Evolutionary conservation across 805 yeast genomes (phyloP), one percentile per base, ranked within the genome.

Genomic region (Danielia oregonensis): DNA sequence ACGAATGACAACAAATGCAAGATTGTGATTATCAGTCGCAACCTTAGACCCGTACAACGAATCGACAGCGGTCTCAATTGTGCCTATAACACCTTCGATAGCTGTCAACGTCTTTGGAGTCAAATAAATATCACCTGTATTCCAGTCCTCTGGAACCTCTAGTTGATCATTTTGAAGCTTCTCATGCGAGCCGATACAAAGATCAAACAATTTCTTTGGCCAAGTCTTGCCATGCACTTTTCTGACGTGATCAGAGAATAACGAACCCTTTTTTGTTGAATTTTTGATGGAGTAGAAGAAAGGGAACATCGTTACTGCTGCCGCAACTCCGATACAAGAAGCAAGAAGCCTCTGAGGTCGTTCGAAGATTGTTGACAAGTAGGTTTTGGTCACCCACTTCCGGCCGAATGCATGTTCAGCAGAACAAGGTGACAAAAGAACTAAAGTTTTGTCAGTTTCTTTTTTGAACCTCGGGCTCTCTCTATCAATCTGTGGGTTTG

Each of bases 61-160:
- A 50, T 86, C 93, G 1, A 84, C 67, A 2, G 83, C 88, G 1
- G 74, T 64, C 53, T 86, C 93, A 3, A 86, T 64, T 0, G 93
- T 79, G 1, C 88, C 91, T 15, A 86, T 64, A 1, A 80, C 86
- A 3, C 94, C 94, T 43, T 80, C 81, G 6, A 86, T 57, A 0
- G 95, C 94, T 17, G 71, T 72, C 4, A 82, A 55, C 0, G 95
- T 81, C 14, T 69, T 72, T 13, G 79, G 76, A 3, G 80, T 74
- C 33, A 86, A 53, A 52, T 86, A 86, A 21, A 86, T 83, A 51
- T 86, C 95, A 10, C 93, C 93, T 2, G 83, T 72, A 39, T 84
- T 83, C 95, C 95, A 86, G 24, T 73, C 74, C 5, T 74, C 81
- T 0, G 94, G 94, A 2, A 85, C 87, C 56, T 86, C 95, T 3